Conservation (phyloP, 78 protist species). For the Capsaspora owczarzaki region DNA sequence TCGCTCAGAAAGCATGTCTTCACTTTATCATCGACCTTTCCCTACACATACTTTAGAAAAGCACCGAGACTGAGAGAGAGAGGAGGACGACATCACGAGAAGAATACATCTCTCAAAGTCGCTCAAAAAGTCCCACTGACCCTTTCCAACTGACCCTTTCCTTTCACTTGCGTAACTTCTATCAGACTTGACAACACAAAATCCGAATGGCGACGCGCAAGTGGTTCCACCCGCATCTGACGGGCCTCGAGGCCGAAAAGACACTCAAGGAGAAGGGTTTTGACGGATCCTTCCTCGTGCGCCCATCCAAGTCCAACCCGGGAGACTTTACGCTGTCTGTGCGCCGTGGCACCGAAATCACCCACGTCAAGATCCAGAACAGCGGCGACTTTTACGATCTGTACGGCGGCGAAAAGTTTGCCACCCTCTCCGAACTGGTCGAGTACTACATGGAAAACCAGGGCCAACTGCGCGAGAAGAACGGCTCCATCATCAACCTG, state of each 20-base stretch:
- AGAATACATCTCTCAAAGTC: too few species aligned
- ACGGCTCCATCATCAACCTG: background rate
- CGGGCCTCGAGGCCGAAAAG: background rate
- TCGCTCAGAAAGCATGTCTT: too few species aligned
- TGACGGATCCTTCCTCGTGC: constrained; percentile 9
- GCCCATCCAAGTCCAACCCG: background rate
- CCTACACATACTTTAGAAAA: too few species aligned
- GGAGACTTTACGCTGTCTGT: background rate
- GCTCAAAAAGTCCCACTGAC: too few species aligned
- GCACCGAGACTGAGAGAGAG: too few species aligned
- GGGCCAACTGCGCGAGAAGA: background rate
- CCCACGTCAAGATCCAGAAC: constrained; percentile 17
- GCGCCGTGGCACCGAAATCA: background rate
- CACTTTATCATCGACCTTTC: too few species aligned
- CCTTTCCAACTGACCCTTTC: too few species aligned
- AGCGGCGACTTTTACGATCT: constrained; percentile 8
- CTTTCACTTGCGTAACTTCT: too few species aligned
- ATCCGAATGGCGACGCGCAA: background rate
- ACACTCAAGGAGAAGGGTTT: background rate
- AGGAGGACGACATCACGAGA: too few species aligned
- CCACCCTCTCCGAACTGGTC: background rate
- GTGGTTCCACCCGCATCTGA: background rate
- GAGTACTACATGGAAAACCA: background rate
- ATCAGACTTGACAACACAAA: too few species aligned
- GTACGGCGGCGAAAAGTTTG: constrained; percentile 24